These are phyloP conservation scores for Laburnicola sp. DNA, from an alignment of 2,329 filamentous ascomycete species.

Conservation along the genomic window DNA sequence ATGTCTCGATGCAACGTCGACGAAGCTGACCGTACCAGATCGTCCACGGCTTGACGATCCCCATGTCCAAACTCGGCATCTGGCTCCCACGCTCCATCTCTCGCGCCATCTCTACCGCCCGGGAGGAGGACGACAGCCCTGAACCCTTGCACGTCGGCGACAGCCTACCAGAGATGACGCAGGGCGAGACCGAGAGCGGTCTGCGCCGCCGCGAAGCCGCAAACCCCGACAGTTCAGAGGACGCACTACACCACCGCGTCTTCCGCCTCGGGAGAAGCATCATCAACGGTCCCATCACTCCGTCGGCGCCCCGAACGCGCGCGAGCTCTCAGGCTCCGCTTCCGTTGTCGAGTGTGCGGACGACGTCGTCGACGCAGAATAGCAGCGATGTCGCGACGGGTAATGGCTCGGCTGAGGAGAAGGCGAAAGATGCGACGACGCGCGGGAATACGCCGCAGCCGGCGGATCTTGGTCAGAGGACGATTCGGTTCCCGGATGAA, in stretches of 20 bases:
- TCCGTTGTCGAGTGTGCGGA: constrained; percentile 3
- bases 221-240: constrained; percentile 20
- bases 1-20: constrained; percentile 1
- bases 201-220: constrained; percentile 30
- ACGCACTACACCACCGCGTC: constrained; percentile 32
- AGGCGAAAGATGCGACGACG: constrained; percentile 7
- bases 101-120: constrained; percentile 41
- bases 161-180: constrained; percentile 17
- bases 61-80: constrained; percentile 67
- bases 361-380: neutral
- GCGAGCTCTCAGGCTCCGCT: constrained; percentile 1
- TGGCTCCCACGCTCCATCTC: constrained; percentile 68
- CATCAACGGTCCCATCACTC: constrained; percentile 25
- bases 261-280: constrained; percentile 42
- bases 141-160: constrained; percentile 37
- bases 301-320: constrained; percentile 5
- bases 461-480: constrained; percentile 19
- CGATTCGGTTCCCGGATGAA: constrained; percentile 39
- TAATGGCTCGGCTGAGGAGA: constrained; percentile 10
- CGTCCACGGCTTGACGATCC: constrained; percentile 81
- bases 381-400: neutral
- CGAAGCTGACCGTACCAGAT: constrained; percentile 51
- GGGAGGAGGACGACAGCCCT: constrained; percentile 22
- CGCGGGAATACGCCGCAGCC: neutral
- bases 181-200: constrained; percentile 24